Base-by-base conservation (phyloP, 2,329 filamentous ascomycete species). In the Pseudopyricularia javanii region DNA sequence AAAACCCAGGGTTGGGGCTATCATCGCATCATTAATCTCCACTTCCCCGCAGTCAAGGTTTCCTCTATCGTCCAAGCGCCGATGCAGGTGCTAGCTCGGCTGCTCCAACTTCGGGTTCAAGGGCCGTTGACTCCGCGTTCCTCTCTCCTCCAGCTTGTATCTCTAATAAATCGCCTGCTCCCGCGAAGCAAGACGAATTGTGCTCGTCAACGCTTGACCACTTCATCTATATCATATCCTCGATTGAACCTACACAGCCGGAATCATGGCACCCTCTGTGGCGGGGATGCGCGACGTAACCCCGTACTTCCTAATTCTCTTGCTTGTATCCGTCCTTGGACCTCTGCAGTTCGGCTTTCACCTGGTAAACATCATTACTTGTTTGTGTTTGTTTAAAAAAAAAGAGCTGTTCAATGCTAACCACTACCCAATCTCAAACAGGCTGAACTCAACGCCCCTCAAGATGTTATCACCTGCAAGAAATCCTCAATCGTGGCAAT, bases 341-440 rank as follows among this genome's bases (percentile, higher is more conserved):
- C 89, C 93, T 2, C 78, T 97, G 47, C 89, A 96, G 62, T 98
- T 96, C 65, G 93, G 93, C 57, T 96, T 88, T 69, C 91, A 97
- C 68, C 70, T 97, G 65, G 90, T 93, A 77, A 63, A 71, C 62
- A 26, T 14, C 15, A 30, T 35, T 53, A 17, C 30, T 52, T n/a
- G 50, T 35, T 20, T 49, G 28, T 40, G 52, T 55, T 51, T 52
- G 20, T 59, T 55, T 55, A 30, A 6, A 52, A 55, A 22, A 34
- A 12, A 57, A 49, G 32, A 50, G 47, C 40, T 15, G 54, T 32
- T 55, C 37, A 51, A 6, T 48, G 24, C 24, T 48, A 28, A 48
- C 24, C 17, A 20, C 22, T 51, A 15, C 24, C 26, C 20, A 37
- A 11, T 24, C 11, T 28, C 34, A 37, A 52, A 53, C 62, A 91